These are phyloP conservation scores for Phytopythium oedochilum DNA, from an alignment of 352 stramenopile species.

Conservation along the genomic window DNA sequence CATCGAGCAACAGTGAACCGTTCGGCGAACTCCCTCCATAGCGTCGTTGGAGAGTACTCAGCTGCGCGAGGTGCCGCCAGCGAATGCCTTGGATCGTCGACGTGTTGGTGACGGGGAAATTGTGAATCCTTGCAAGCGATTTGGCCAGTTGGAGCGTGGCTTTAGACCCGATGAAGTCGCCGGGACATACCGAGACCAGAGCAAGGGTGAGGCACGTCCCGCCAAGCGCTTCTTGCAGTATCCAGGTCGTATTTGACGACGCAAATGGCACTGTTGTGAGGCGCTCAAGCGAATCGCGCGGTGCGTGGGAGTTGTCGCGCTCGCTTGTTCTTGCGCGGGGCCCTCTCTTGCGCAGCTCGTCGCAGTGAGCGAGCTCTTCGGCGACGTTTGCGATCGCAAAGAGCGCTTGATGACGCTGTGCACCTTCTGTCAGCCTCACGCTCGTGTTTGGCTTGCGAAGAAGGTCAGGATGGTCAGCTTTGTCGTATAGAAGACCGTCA, in stretches of 20 bases:
- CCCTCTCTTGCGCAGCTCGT: neutral
- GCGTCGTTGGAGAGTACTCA: neutral
- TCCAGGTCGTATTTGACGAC: constrained; percentile 27
- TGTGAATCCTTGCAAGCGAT: constrained; percentile 23
- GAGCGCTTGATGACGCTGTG: constrained; percentile 54
- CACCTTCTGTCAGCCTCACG: constrained; percentile 39
- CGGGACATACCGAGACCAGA: constrained; percentile 30
- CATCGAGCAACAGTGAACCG: neutral
- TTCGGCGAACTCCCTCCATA: neutral
- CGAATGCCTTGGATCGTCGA: constrained; percentile 45
- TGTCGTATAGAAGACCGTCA: no score
- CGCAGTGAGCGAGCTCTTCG: constrained; percentile 3
- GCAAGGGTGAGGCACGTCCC: constrained; percentile 51
- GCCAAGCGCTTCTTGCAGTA: constrained; percentile 43
- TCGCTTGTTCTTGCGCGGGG: no score
- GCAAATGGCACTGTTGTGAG: constrained; percentile 13
- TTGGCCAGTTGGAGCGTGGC: constrained; percentile 32
- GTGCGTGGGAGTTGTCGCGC: neutral
- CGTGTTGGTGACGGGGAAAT: constrained; percentile 53
- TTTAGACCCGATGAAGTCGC: constrained; percentile 31
- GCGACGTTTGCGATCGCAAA: constrained; percentile 40
- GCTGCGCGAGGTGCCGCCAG: constrained; percentile 12
- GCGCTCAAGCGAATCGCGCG: neutral
- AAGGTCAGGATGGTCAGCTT: no score
- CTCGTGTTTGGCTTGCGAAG: constrained; percentile 13